These are phyloP conservation scores for Starmera pachycereana DNA, from an alignment of 805 yeast genomes.

Conservation along the genomic window DNA sequence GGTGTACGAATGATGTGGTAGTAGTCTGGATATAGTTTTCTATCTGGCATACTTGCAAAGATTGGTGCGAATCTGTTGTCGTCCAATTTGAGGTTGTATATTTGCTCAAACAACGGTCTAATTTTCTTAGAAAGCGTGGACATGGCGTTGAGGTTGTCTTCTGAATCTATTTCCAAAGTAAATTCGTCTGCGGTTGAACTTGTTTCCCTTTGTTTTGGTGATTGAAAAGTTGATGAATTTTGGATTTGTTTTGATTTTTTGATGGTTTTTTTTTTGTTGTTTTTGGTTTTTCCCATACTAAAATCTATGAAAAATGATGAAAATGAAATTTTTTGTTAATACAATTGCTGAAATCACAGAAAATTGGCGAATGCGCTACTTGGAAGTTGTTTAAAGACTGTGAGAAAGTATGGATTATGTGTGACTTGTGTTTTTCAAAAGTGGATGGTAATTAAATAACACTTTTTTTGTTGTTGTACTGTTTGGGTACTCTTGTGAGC, in stretches of 20 bases:
- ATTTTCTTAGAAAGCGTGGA: slow-evolving; percentile 11
- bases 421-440: no score
- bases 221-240: neutral
- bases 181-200: no score
- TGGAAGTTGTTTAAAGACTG: no score
- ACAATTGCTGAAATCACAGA: no score
- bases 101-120: slow-evolving; percentile 23
- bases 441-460: no score
- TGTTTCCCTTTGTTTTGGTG: no score
- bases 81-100: slow-evolving; percentile 29
- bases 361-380: no score
- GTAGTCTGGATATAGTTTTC: slow-evolving; percentile 63
- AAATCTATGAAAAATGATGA: no score
- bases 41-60: slow-evolving; percentile 66
- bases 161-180: neutral
- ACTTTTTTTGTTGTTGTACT: no score
- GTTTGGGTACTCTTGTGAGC: no score
- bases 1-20: slow-evolving; percentile 72
- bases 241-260: neutral
- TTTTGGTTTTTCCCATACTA: neutral
- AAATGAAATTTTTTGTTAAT: no score
- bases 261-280: neutral
- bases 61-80: slow-evolving; percentile 34
- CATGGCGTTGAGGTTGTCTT: neutral
- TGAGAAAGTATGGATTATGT: no score